Evolutionary conservation across 306 rosid species (phyloP), one percentile per base, ranked within the genome.

Genomic region (Pterocarpus santalinus): DNA sequence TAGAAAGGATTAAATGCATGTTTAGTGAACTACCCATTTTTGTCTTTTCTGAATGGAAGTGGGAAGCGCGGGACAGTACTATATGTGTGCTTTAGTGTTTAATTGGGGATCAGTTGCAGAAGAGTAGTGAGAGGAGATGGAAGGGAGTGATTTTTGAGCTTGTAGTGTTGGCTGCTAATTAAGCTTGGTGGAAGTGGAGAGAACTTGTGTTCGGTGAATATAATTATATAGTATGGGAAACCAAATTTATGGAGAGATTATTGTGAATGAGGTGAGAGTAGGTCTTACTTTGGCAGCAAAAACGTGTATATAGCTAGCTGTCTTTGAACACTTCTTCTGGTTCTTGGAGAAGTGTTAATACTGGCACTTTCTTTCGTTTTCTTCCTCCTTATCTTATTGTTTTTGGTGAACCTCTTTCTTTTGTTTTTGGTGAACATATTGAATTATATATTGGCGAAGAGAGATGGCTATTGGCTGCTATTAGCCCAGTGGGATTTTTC

Each of bases 291-390:
- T 43, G 62, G 44, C 53, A 43, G 46, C 65, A 49, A 62, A 84
- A 80, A n/a, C 87, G 85, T 75, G 85, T 80, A 28, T 61, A 62
- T 61, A 55, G 74, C 71, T 61, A 55, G 74, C 71, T 36, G n/a
- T 15, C 55, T 63, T 80, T 84, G 85, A 74, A 84, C 36, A 43
- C 30, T 81, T 67, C 81, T 44, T 33, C 52, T 44, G 28, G 5
- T 16, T 52, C 32, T 28, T 49, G 22, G 15, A 51, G 15, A 36
- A 28, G 2, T 53, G 35, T 51, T 38, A 2, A 67, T 4, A 15
- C 44, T 14, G 5, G 11, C 9, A 1, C 36, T 15, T 65, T 63
- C 15, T 43, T 22, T 4, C 12, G 2, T 1, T 16, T 56, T 17
- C 33, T 17, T 16, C 1, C 28, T 22, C 1, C 28, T 22, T 22